Base-by-base conservation (phyloP, 2,329 filamentous ascomycete species). In the Colletotrichum chlorophyti region DNA sequence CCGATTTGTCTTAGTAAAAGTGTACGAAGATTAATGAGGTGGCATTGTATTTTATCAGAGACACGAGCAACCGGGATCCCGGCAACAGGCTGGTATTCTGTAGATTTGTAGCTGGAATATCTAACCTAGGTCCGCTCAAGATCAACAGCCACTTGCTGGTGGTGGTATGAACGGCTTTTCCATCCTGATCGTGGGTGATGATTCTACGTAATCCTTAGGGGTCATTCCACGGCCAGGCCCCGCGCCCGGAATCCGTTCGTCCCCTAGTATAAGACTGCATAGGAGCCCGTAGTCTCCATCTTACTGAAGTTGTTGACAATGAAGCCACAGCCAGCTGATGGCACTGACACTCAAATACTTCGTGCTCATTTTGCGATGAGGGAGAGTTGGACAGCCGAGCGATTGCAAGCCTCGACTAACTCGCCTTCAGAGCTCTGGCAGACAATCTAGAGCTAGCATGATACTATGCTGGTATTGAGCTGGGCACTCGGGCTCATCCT, bases 251-350 rank as follows among this genome's bases (percentile, higher is more conserved):
- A n/a, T n/a, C 17, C 38, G 14, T 38, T 6, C 8, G 12, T 29
- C 17, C 14, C 12, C 37, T 41, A 27, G 14, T 57, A 50, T 12
- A 57, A 21, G 2, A 57, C 34, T 26, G 14, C 50, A 50, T 12
- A 57, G 15, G 2, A 57, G 29, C 1, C 29, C 53, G 32, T 49
- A 57, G 3, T 46, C 45, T 21, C 45, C 53, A 50, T 37, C 29
- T 37, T 43, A 19, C 37, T 40, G 29, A 57, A 45, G 19, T 27
- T 55, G 52, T 14, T 27, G 43, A 55, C 11, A 55, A n/a, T 5
- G 52, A 45, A 21, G 49, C 43, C 35, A 42, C 6, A 2, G 43
- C 43, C 10, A 54, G 27, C 19, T 23, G 14, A 19, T 19, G n/a
- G 43, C 26, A 7, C 5, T 27, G 9, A 41, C 4, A 1, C 34